These are phyloP conservation scores for Auriscalpium vulgare DNA, from an alignment of 768 basidiomycete genomes.

Conservation along the genomic window DNA sequence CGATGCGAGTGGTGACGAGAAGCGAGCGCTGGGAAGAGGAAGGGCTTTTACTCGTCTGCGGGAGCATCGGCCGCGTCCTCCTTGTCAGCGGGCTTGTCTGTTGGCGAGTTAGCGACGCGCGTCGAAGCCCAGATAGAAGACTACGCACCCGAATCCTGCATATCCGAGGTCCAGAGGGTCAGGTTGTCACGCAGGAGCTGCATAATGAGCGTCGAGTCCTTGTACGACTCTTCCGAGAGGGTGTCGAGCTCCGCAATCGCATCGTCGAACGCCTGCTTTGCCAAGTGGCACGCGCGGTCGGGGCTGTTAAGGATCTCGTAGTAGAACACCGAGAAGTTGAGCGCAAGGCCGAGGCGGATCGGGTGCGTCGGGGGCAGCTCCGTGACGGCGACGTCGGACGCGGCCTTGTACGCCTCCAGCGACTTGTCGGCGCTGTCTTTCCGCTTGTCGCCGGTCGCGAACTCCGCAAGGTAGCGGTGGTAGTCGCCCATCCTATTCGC, in stretches of 20 bases:
- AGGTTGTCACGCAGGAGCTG: constrained; percentile 96
- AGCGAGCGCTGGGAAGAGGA: constrained; percentile 4
- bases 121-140: not conserved
- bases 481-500: constrained; percentile 91
- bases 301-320: constrained; percentile 99
- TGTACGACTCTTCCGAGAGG: constrained; percentile 97
- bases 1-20: constrained; percentile 1
- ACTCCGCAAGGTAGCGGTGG: constrained; percentile 98
- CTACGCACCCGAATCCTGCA: constrained; percentile 81
- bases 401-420: constrained; percentile 94
- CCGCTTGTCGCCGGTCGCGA: constrained; percentile 96
- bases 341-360: constrained; percentile 94
- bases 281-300: constrained; percentile 96
- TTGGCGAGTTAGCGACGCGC: constrained; percentile 4
- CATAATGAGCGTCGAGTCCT: constrained; percentile 97
- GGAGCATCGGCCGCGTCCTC: constrained; percentile 57
- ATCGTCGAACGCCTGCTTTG: constrained; percentile 98
- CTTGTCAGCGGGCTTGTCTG: constrained; percentile 71
- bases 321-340: constrained; percentile 99
- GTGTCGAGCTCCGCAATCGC: constrained; percentile 99
- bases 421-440: constrained; percentile 97
- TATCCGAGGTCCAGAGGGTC: constrained; percentile 96
- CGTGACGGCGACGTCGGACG: constrained; percentile 92
- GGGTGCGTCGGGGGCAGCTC: constrained; percentile 96
- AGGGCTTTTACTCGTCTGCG: constrained; percentile 51